phyloP scores from a whole-genome alignment of 2,329 filamentous ascomycete genomes.

The Epichloe elymi region DNA sequence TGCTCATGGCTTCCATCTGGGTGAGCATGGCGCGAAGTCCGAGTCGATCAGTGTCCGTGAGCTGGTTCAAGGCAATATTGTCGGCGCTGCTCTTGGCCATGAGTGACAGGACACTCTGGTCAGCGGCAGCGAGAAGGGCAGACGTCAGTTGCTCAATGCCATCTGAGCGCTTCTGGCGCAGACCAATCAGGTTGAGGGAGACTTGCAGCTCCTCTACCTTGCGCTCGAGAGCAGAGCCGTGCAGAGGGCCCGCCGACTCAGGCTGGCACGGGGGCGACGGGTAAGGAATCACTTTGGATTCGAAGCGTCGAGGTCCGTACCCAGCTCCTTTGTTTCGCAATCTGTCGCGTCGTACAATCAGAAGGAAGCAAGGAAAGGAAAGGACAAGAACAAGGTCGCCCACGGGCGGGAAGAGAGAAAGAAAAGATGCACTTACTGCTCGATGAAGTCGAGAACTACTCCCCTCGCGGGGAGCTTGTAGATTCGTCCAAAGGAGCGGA shows the following conservation, averaged over 20 bases:
- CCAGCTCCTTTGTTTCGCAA: conserved; percentile 26
- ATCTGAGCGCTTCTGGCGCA: conserved; percentile 37
- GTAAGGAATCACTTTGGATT: conserved; percentile 19
- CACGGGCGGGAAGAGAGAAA: background rate
- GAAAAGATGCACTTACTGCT: conserved; percentile 31
- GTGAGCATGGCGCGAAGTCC: conserved; percentile 35
- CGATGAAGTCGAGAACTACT: conserved; percentile 61
- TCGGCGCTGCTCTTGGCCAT: conserved; percentile 35
- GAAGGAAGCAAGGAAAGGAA: background rate
- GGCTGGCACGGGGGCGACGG: conserved; percentile 11
- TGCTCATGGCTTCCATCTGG: conserved; percentile 31
- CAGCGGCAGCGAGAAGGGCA: conserved; percentile 40
- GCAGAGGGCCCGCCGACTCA: conserved; percentile 9
- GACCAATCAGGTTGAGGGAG: conserved; percentile 48
- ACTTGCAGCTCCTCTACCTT: conserved; percentile 52
- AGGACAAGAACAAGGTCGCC: background rate
- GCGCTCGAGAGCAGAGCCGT: conserved; percentile 26
- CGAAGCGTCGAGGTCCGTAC: conserved; percentile 19
- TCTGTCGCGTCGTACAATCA: conserved; percentile 12
- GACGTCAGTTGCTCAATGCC: conserved; percentile 41
- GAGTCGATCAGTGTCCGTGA: conserved; percentile 29
- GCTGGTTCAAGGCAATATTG: conserved; percentile 26
- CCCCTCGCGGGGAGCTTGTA: conserved; percentile 52
- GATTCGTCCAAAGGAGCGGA: conserved; percentile 48
- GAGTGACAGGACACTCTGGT: conserved; percentile 30